These are phyloP conservation scores for Saccharomycopsis sp. DNA, from an alignment of 805 yeast genomes.

Conservation along the genomic window DNA sequence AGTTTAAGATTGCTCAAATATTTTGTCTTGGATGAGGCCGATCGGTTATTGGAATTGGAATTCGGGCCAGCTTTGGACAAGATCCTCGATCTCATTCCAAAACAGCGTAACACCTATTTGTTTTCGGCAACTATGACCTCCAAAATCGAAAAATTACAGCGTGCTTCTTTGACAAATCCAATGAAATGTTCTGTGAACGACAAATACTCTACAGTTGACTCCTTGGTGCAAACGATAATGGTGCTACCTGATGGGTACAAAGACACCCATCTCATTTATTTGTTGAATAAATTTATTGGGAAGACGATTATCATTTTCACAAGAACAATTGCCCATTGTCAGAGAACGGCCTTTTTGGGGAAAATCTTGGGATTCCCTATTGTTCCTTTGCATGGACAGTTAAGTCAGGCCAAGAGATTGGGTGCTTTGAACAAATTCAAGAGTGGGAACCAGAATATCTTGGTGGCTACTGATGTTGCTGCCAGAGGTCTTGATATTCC, in stretches of 20 bases:
- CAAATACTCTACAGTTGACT: constrained; percentile 88
- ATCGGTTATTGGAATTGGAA: constrained; percentile 89
- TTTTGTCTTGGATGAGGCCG: constrained; percentile 96
- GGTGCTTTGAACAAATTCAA: constrained; percentile 78
- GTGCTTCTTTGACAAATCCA: constrained; percentile 86
- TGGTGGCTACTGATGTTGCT: constrained; percentile 84
- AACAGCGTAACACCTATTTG: constrained; percentile 68
- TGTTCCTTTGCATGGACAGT: constrained; percentile 90
- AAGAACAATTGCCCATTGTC: constrained; percentile 92
- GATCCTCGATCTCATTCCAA: constrained; percentile 77
- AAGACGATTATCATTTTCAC: constrained; percentile 87
- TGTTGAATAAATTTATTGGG: constrained; percentile 76
- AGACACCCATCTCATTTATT: constrained; percentile 76
- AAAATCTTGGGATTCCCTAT: constrained; percentile 81
- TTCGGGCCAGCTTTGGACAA: constrained; percentile 92
- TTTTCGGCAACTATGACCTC: constrained; percentile 98
- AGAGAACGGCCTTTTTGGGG: constrained; percentile 76
- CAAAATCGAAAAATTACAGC: constrained; percentile 87
- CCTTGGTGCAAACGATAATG: constrained; percentile 82
- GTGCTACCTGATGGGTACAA: constrained; percentile 90
- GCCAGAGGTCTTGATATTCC: constrained; percentile 87
- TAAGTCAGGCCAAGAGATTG: constrained; percentile 75
- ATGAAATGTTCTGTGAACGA: constrained; percentile 85
- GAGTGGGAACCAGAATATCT: constrained; percentile 58
- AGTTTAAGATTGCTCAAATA: constrained; percentile 69